phyloP scores from a whole-genome alignment of 2,329 filamentous ascomycete species.

The Teratosphaeria destructans region DNA sequence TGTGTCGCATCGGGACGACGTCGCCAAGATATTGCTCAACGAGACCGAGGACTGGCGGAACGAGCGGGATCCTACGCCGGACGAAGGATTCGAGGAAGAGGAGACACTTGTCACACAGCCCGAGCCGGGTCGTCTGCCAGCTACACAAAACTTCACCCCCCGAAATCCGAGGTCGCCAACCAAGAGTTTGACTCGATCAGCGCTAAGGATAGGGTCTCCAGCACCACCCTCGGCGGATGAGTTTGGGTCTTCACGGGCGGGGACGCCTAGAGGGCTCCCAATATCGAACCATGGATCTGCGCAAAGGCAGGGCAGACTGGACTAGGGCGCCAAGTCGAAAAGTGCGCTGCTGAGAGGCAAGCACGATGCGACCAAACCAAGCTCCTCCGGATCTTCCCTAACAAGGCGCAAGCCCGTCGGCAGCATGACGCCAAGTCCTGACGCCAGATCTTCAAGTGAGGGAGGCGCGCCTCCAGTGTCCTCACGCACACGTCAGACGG shows the following conservation, averaged over 20 bases:
- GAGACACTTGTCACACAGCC: neutral
- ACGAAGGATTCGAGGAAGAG: neutral
- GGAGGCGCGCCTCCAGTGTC: neutral
- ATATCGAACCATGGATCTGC: neutral
- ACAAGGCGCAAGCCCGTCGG: neutral
- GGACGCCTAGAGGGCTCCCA: neutral
- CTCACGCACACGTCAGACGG: neutral
- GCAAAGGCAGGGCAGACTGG: neutral
- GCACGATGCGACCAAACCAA: neutral
- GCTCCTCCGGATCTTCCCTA: neutral
- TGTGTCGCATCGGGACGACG: slow-evolving; percentile 39
- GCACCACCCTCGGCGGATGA: neutral
- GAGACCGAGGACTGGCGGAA: slow-evolving; percentile 30
- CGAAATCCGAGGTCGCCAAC: neutral
- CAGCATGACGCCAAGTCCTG: neutral
- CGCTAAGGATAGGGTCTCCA: neutral
- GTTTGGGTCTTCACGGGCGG: neutral
- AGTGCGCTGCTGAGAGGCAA: neutral
- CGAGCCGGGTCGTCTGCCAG: neutral
- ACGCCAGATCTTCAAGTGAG: neutral
- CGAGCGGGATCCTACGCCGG: neutral
- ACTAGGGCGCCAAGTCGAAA: neutral
- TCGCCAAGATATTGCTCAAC: slow-evolving; percentile 36
- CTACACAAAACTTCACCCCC: neutral
- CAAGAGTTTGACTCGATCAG: neutral